Conservation (phyloP, 257 asterid genomes). For the Lycium barbarum region DNA sequence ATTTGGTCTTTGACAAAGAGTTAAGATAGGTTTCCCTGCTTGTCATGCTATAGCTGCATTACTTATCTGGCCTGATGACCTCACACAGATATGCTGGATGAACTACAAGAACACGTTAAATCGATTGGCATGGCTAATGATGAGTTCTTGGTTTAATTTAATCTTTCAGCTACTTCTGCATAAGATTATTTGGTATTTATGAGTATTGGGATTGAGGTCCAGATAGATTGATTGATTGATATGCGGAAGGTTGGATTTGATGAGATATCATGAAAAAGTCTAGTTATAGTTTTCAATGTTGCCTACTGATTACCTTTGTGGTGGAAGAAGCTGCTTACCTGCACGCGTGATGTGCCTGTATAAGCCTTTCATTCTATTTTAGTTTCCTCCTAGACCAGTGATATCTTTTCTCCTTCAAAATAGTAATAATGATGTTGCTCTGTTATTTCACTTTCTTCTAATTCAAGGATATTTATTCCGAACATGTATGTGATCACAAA, state of each 20-base stretch:
- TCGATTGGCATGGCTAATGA: conserved; percentile 94
- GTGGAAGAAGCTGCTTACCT: neutral
- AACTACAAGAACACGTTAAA: conserved; percentile 93
- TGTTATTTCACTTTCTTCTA: neutral
- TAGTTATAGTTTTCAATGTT: neutral
- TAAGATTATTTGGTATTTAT: neutral
- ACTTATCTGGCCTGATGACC: neutral
- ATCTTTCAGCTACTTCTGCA: neutral
- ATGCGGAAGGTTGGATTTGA: neutral
- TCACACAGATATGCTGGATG: conserved; percentile 84
- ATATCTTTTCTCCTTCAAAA: neutral
- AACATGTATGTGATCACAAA: neutral
- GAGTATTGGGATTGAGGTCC: neutral
- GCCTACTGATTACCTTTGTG: neutral
- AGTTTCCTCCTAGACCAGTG: neutral
- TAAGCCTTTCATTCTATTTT: neutral
- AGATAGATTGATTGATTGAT: neutral
- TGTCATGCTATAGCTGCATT: too few species aligned
- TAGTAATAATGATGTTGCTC: neutral
- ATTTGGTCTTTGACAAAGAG: neutral
- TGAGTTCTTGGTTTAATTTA: conserved; percentile 43
- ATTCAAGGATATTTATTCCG: neutral
- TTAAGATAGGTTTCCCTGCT: neutral
- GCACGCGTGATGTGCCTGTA: neutral
- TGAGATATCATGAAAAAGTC: neutral